Base-by-base conservation (phyloP, 805 yeast genomes). In the Hanseniaspora valbyensis region DNA sequence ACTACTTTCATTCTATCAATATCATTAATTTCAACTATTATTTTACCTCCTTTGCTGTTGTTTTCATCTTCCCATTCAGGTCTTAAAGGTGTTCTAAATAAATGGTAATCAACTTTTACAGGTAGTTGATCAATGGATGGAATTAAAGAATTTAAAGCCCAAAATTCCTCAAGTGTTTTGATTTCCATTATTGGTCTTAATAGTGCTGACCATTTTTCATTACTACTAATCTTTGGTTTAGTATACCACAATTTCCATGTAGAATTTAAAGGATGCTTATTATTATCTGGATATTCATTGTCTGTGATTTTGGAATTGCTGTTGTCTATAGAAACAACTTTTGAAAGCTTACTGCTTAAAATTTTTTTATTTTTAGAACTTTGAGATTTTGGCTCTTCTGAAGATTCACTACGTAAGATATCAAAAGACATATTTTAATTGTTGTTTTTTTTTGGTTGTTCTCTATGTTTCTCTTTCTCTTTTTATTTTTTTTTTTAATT, bases 201-300 rank as follows among this genome's bases (percentile, higher is more conserved):
- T 57, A 88, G 76, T 63, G 88, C 95, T 49, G 86, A 77, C 97
- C 97, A 90, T 61, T 86, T 80, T 69, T 87, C 95, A 57, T 72
- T 72, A 57, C 72, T 74, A 63, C 80, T 84, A 54, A 80, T 78
- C 54, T 87, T 81, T 55, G 98, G 97, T 72, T 89, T 89, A 53
- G 95, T 86, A 75, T 89, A 92, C 98, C 98, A 90, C 63, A 90
- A 76, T 21, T 96, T 88, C 96, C 96, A 90, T 68, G 77, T 78
- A 62, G 82, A 76, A 69, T 85, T 82, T 61, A 90, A 79, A 45
- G 96, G 95, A 68, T 92, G 98, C 54, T 67, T 36, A 6, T 36
- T 21, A 9, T 32, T 21, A 19, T 40, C 28, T 39, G 34, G 37
- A 10, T 39, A 40, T 5, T 39, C 44, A 12, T 19, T 37, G 3